Base-by-base conservation (phyloP, 1,139 yeast species). In the Protomyces pachydermus region DNA sequence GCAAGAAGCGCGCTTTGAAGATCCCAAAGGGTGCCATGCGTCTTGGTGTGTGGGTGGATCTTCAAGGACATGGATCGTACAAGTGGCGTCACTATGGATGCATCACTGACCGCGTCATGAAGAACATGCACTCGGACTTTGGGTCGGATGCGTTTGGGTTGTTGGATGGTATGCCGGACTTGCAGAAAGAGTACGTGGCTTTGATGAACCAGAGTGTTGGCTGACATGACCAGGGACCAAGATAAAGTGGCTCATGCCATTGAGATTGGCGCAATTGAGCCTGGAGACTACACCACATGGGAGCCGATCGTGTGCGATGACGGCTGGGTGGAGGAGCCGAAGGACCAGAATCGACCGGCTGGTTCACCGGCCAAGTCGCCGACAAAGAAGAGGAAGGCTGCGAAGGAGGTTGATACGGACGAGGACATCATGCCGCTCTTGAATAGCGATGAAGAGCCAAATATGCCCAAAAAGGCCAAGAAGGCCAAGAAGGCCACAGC, bases 61-160 rank as follows among this genome's bases (percentile, higher is more conserved):
- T 58, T 9, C 25, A 23, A 8, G 64, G 60, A 2, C 35, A 48
- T 23, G 60, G 45, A 10, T 25, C 53, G 14, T 60, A 39, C 42
- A 55, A 54, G 38, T 60, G 64, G 64, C 37, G 64, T 6, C 64
- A 60, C 38, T 54, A 51, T 23, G 64, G 64, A 16, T 60, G 64
- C 25, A 34, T 60, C 38, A 60, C 64, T 5, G 48, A 45, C 6
- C 32, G 45, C 12, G 64, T 60, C 23, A 35, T 60, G 16, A 12
- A 60, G n/a, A 60, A 54, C 35, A 28, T 54, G 54, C 35, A 55
- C 14, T 28, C 28, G 34, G 60, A 45, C 45, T 54, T 46, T 32
- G 48, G 48, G 6, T 34, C 25, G 16, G 55, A 54, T 16, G 60
- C 54, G 14, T 25, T 39, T 9, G 50, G 39, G 39, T 39, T 38